Evolutionary conservation across 768 basidiomycete species (phyloP).

Genomic region (Floccularia luteovirens): DNA sequence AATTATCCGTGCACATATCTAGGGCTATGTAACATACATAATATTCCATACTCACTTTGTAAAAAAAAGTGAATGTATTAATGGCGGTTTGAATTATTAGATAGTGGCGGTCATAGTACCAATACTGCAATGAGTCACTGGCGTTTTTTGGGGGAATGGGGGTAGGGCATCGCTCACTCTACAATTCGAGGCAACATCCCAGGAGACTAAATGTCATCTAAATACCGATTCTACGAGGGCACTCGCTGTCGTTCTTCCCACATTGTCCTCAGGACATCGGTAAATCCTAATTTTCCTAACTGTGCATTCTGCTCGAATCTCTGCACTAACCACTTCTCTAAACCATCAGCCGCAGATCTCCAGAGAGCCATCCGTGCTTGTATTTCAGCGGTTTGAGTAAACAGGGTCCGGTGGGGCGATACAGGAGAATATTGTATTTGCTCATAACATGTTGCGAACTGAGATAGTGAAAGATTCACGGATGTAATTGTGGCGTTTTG

Average conservation of each 20-base stretch:
- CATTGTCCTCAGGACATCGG: conserved; percentile 75
- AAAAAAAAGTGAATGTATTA: no score
- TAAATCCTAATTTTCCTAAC: conserved; percentile 82
- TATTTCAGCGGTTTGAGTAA: conserved; percentile 88
- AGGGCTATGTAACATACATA: no score
- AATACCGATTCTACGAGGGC: no score
- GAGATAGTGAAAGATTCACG: conserved; percentile 90
- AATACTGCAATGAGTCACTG: no score
- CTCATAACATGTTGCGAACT: conserved; percentile 90
- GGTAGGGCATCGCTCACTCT: no score
- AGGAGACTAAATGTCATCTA: no score
- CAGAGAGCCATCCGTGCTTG: conserved; percentile 77
- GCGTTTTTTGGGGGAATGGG: no score
- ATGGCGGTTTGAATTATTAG: no score
- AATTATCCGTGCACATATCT: no score
- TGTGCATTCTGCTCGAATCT: conserved; percentile 92
- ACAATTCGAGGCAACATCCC: no score
- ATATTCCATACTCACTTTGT: no score
- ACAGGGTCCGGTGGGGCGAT: conserved; percentile 56
- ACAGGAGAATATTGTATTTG: conserved; percentile 79
- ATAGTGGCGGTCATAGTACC: no score
- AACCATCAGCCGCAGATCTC: conserved; percentile 72
- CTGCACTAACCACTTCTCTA: conserved; percentile 83
- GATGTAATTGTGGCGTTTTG: conserved; percentile 82
- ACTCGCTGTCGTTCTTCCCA: conserved; percentile 63